These are phyloP conservation scores for Daedaleopsis nitida DNA, from an alignment of 768 basidiomycete genomes.

Conservation along the genomic window DNA sequence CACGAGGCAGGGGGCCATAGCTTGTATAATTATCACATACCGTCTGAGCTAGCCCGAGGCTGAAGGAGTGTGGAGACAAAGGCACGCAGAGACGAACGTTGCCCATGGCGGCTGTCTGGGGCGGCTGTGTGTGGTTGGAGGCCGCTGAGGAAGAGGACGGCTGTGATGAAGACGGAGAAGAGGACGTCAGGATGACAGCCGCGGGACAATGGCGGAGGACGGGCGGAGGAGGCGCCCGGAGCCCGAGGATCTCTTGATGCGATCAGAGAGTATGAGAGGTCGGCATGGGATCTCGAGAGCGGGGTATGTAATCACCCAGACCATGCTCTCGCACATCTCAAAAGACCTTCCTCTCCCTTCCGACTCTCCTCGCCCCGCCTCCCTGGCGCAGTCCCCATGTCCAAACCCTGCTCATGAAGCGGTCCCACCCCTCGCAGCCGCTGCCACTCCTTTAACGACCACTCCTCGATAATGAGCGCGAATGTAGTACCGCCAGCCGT, in stretches of 20 bases:
- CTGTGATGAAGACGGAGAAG: neutral
- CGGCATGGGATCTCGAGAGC: too few relatives aligned
- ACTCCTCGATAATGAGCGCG: conserved; percentile 14
- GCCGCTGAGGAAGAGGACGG: neutral
- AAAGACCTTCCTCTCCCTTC: neutral
- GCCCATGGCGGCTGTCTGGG: too few relatives aligned
- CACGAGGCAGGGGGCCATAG: too few relatives aligned
- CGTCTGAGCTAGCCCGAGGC: too few relatives aligned
- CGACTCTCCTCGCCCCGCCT: neutral
- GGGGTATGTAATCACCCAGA: too few relatives aligned
- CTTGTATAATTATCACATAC: too few relatives aligned
- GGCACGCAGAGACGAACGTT: too few relatives aligned
- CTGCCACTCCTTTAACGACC: neutral
- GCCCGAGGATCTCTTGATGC: neutral
- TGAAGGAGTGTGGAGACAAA: too few relatives aligned
- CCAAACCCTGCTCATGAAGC: conserved; percentile 3
- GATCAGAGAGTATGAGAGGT: too few relatives aligned
- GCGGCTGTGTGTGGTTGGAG: too few relatives aligned
- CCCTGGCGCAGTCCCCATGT: conserved; percentile 5
- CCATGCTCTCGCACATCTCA: too few relatives aligned
- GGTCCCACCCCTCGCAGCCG: neutral
- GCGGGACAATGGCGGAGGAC: neutral
- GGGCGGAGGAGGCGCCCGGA: neutral
- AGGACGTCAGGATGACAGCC: neutral
- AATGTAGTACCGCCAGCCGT: conserved; percentile 15